Conservation (phyloP, 306 rosid species). For the Styphnolobium japonicum region DNA sequence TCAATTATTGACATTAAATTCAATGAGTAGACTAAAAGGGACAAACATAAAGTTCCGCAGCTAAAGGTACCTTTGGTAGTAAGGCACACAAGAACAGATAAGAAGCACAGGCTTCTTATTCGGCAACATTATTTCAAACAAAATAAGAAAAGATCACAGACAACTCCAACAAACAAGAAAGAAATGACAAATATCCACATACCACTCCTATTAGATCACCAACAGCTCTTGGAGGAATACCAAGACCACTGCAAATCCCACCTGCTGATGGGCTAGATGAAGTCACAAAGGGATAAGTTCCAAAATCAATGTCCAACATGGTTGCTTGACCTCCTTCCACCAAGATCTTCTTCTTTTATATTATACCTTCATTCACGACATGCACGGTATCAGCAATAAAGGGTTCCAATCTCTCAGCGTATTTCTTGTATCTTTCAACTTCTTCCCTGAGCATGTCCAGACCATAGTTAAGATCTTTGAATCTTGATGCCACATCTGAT, state of each 20-base stretch:
- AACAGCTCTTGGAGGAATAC: constrained; percentile 85
- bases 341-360: constrained; percentile 73
- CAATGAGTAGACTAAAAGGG: neutral
- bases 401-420: constrained; percentile 91
- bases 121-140: neutral
- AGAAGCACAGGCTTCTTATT: neutral
- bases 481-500: constrained; percentile 75
- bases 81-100: neutral
- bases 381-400: constrained; percentile 80
- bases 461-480: constrained; percentile 65
- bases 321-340: constrained; percentile 99
- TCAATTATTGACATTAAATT: neutral
- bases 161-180: neutral
- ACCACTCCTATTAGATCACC: constrained; percentile 98
- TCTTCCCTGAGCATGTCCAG: constrained; percentile 76
- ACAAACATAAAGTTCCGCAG: neutral
- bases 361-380: constrained; percentile 77
- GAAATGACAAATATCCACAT: constrained; percentile 26
- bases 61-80: neutral
- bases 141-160: neutral
- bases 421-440: constrained; percentile 87
- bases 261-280: constrained; percentile 99
- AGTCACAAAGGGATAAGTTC: constrained; percentile 95
- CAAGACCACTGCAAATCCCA: constrained; percentile 96
- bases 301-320: constrained; percentile 95